A percentile compares a stretch with the other conserved stretches of the same genome.
Evolutionary conservation across 2,329 filamentous ascomycete genomes (phyloP).

Genomic region (Thielaviopsis punctulata): DNA sequence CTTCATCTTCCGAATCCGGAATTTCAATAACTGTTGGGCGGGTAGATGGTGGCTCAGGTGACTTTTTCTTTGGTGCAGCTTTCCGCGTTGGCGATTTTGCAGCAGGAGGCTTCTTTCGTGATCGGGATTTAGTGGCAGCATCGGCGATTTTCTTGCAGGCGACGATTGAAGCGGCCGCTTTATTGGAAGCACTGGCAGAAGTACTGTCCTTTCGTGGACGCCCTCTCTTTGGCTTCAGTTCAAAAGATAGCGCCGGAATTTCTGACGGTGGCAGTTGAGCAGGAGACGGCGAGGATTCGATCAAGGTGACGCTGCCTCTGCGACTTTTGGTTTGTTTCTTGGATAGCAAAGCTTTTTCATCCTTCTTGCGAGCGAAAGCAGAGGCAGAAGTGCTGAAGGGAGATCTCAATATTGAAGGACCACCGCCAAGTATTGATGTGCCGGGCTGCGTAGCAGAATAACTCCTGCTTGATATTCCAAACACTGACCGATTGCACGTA

Average conservation of each 20-base stretch:
- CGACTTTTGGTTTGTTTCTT: background rate
- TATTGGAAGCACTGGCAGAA: background rate
- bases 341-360: background rate
- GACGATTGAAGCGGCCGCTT: no score
- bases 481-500: constrained; percentile 50
- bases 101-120: background rate
- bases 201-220: constrained; percentile 23
- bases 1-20: constrained; percentile 10
- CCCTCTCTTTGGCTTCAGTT: constrained; percentile 17
- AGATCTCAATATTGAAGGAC: background rate
- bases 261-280: constrained; percentile 1
- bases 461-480: constrained; percentile 51
- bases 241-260: background rate
- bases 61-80: background rate
- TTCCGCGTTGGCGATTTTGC: background rate
- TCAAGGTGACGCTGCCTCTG: background rate
- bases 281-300: constrained; percentile 1
- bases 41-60: background rate
- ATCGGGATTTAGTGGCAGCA: background rate
- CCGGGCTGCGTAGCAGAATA: constrained; percentile 42
- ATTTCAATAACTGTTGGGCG: constrained; percentile 10
- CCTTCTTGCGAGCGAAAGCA: background rate
- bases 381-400: constrained; percentile 3
- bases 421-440: background rate
- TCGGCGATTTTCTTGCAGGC: constrained; percentile 1